Percentiles rank a stretch among this genome's conserved stretches.
Evolutionary conservation across 768 basidiomycete species (phyloP).

Genomic region (Panaeolus papilionaceus): DNA sequence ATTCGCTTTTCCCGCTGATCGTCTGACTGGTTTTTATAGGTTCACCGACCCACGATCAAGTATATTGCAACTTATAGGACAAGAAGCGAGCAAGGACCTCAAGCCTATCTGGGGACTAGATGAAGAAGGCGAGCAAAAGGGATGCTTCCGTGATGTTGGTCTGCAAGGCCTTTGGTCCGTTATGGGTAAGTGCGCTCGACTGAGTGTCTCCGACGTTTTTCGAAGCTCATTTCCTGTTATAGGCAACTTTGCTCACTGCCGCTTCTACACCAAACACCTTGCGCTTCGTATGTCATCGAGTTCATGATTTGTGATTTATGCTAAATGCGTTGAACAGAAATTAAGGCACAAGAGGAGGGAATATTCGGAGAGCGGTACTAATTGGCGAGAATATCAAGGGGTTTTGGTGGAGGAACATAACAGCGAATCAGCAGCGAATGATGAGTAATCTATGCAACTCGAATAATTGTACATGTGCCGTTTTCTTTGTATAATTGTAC

Average conservation of each 20-base stretch:
- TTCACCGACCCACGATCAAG: conserved; percentile 50
- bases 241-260: conserved; percentile 56
- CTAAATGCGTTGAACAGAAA: not conserved
- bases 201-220: not conserved
- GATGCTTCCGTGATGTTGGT: conserved; percentile 56
- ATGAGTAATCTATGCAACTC: too few relatives aligned
- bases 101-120: conserved; percentile 70
- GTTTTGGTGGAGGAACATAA: too few relatives aligned
- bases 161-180: conserved; percentile 61
- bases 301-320: not conserved
- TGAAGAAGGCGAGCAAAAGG: conserved; percentile 65
- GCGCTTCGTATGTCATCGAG: conserved; percentile 59
- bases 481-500: too few relatives aligned
- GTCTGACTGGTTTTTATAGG: conserved; percentile 31
- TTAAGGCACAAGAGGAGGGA: conserved; percentile 16
- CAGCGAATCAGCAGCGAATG: too few relatives aligned
- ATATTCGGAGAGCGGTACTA: conserved; percentile 19
- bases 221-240: not conserved
- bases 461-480: too few relatives aligned
- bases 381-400: too few relatives aligned
- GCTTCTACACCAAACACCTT: conserved; percentile 67
- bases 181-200: conserved; percentile 48
- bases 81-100: conserved; percentile 49
- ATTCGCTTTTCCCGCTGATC: too few relatives aligned
- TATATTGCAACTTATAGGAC: conserved; percentile 51